These are phyloP conservation scores for Fusarium aywerte DNA, from an alignment of 2,329 filamentous ascomycete genomes.

Conservation along the genomic window DNA sequence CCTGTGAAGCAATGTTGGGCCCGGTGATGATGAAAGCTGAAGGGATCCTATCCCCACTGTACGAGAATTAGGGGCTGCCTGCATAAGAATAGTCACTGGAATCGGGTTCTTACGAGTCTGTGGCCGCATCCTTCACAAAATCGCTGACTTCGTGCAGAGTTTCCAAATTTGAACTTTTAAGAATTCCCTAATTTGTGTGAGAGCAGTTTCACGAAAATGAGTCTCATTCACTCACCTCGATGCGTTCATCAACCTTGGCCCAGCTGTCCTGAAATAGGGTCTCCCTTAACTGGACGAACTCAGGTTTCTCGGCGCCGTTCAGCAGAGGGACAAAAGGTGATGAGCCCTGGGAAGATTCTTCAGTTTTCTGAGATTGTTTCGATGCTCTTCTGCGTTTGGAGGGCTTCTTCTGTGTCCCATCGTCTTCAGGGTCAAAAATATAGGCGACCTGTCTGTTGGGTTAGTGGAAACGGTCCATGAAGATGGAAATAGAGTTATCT, in stretches of 20 bases:
- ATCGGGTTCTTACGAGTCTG: conserved; percentile 47
- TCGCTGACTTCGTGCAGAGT: conserved; percentile 68
- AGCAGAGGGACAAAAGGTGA: conserved; percentile 64
- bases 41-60: conserved; percentile 64
- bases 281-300: conserved; percentile 64
- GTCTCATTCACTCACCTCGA: conserved; percentile 57
- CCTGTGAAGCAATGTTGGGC: conserved; percentile 80
- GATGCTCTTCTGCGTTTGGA: conserved; percentile 68
- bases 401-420: conserved; percentile 53
- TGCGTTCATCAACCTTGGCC: conserved; percentile 70
- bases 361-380: conserved; percentile 49
- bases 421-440: conserved; percentile 66
- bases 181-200: conserved; percentile 57
- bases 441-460: conserved; percentile 64
- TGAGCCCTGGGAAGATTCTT: conserved; percentile 22
- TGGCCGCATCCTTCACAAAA: conserved; percentile 61
- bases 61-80: conserved; percentile 30
- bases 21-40: conserved; percentile 80
- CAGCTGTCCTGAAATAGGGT: conserved; percentile 71
- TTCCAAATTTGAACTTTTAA: conserved; percentile 69
- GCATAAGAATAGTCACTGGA: neutral
- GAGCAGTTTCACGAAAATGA: conserved; percentile 38
- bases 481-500: neutral
- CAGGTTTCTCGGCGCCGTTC: conserved; percentile 62
- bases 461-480: conserved; percentile 25